Evolutionary conservation across 2,329 filamentous ascomycete genomes (phyloP).

Genomic region (Colletotrichum tamarilloi): DNA sequence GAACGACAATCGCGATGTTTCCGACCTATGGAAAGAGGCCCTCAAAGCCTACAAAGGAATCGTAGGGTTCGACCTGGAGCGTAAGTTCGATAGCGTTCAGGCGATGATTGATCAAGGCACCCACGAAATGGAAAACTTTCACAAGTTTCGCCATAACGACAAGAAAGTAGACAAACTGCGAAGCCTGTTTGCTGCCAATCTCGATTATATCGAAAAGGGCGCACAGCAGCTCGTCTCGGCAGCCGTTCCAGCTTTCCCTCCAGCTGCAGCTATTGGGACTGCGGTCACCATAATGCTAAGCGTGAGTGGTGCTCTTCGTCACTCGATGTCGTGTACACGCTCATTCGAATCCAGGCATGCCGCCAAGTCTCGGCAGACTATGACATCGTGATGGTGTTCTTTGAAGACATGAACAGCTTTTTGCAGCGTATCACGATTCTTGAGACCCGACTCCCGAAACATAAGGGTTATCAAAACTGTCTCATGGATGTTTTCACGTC

Average conservation of each 20-base stretch:
- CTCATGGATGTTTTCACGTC: slow-evolving; percentile 51
- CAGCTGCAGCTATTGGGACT: slow-evolving; percentile 46
- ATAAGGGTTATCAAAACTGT: slow-evolving; percentile 45
- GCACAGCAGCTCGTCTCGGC: slow-evolving; percentile 44
- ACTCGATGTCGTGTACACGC: neutral
- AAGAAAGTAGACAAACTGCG: slow-evolving; percentile 47
- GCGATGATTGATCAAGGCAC: slow-evolving; percentile 39
- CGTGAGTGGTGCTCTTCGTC: slow-evolving; percentile 17
- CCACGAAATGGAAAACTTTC: slow-evolving; percentile 46
- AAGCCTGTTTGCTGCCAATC: slow-evolving; percentile 42
- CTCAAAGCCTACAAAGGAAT: slow-evolving; percentile 47
- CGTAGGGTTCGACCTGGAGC: slow-evolving; percentile 45
- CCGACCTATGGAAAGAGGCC: slow-evolving; percentile 46
- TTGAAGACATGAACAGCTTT: slow-evolving; percentile 51
- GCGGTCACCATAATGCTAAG: slow-evolving; percentile 47
- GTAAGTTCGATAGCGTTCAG: slow-evolving; percentile 42
- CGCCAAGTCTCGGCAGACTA: slow-evolving; percentile 49
- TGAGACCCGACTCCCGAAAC: slow-evolving; percentile 44
- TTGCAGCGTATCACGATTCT: slow-evolving; percentile 47
- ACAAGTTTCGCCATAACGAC: slow-evolving; percentile 47
- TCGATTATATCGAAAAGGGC: slow-evolving; percentile 44
- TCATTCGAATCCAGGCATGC: slow-evolving; percentile 37
- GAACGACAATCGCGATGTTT: slow-evolving; percentile 43
- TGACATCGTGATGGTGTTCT: slow-evolving; percentile 51
- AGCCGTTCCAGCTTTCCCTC: slow-evolving; percentile 46